phyloP scores from a whole-genome alignment of 163 green algal genomes.

The Scenedesmus sp. region DNA sequence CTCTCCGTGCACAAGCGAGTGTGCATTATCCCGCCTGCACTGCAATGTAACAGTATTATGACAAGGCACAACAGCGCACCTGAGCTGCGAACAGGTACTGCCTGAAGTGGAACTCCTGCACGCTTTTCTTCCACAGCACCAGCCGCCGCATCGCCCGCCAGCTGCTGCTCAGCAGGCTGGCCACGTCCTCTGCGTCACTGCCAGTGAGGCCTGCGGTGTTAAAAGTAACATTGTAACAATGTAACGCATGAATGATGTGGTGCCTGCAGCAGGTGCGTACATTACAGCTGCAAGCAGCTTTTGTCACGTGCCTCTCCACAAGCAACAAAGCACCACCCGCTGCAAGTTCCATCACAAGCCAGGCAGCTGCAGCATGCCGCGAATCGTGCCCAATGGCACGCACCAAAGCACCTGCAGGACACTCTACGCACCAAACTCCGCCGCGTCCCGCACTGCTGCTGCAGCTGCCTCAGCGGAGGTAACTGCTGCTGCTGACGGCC shows the following conservation, averaged over 20 bases:
- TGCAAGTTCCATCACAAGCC: not conserved
- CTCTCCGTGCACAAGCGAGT: not conserved
- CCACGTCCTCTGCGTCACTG: constrained; percentile 66
- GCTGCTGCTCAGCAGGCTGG: constrained; percentile 66
- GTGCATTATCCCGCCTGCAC: not conserved
- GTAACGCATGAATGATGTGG: not conserved
- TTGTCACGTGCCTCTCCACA: too few relatives aligned
- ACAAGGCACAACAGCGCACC: constrained; percentile 45
- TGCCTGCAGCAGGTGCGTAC: too few relatives aligned
- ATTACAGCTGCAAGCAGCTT: too few relatives aligned
- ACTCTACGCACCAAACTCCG: constrained; percentile 42
- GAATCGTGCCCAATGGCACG: too few relatives aligned
- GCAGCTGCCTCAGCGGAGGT: not conserved
- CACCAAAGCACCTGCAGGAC: not conserved
- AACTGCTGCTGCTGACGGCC: constrained; percentile 2
- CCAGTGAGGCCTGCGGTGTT: constrained; percentile 26
- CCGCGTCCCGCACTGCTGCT: constrained; percentile 23
- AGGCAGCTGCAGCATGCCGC: not conserved
- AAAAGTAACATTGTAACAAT: too few relatives aligned
- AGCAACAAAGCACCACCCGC: too few relatives aligned
- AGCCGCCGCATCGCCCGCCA: constrained; percentile 67
- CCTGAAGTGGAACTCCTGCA: constrained; percentile 74
- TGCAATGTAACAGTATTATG: not conserved
- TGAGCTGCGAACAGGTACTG: constrained; percentile 54
- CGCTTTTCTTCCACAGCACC: constrained; percentile 60